phyloP scores from a whole-genome alignment of 2,329 filamentous ascomycete genomes.

The Scedosporium apiospermum region DNA sequence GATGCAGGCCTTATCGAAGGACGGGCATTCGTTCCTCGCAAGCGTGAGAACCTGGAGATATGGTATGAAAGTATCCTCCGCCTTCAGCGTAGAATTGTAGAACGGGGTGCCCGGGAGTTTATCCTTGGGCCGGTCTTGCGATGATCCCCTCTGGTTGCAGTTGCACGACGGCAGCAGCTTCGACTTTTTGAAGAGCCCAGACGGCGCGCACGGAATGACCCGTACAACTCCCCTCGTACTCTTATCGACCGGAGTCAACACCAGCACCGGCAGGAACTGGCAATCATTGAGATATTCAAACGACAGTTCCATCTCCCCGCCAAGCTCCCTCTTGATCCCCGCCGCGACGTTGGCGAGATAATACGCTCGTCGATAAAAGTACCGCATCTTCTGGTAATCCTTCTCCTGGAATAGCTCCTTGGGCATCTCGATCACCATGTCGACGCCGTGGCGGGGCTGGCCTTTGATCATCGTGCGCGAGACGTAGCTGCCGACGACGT shows the following conservation, averaged over 20 bases:
- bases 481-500: slow-evolving; percentile 82
- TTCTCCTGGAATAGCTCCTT: slow-evolving; percentile 76
- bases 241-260: slow-evolving; percentile 18
- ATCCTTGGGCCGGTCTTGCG: slow-evolving; percentile 32
- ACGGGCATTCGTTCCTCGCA: slow-evolving; percentile 58
- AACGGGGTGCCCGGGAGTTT: slow-evolving; percentile 54
- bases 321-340: slow-evolving; percentile 51
- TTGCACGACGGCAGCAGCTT: slow-evolving; percentile 65
- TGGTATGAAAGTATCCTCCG: slow-evolving; percentile 61
- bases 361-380: slow-evolving; percentile 90
- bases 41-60: slow-evolving; percentile 69
- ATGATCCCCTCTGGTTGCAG: slow-evolving; percentile 52
- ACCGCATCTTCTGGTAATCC: slow-evolving; percentile 85
- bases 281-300: slow-evolving; percentile 67
- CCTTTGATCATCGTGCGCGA: slow-evolving; percentile 63
- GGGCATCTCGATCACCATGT: slow-evolving; percentile 85
- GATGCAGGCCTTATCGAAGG: slow-evolving; percentile 75
- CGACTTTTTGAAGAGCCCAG: slow-evolving; percentile 56
- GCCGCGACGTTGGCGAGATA: slow-evolving; percentile 77
- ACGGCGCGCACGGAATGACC: slow-evolving; percentile 66
- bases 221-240: slow-evolving; percentile 50
- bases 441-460: slow-evolving; percentile 51
- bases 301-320: slow-evolving; percentile 42
- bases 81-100: slow-evolving; percentile 80
- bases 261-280: slow-evolving; percentile 60